Evolutionary conservation across 2,329 filamentous ascomycete species (phyloP), one percentile per base, ranked within the genome.

Genomic region (Colletotrichum cereale): DNA sequence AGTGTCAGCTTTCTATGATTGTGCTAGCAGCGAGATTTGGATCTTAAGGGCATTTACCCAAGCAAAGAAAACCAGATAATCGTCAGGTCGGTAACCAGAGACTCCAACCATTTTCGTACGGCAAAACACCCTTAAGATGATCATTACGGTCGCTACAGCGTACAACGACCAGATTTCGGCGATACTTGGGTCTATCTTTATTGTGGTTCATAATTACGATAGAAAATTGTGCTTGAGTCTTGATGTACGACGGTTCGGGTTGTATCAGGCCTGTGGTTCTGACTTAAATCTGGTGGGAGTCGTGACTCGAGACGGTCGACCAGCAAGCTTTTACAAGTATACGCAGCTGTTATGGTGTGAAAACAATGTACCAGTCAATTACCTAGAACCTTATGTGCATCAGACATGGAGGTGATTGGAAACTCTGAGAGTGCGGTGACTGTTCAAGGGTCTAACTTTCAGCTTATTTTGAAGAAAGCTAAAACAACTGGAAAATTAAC

Each of bases 121-220:
- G 31, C 76, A 78, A 48, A 80, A 79, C 1, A 80, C 69, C 16
- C 81, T 75, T 11, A 77, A 66, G 5, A 75, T 75, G 29, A 83
- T 81, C 60, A 79, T 76, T 0, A 76, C 18, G 24, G 75, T 77
- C 1, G 80, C 81, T 5, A 82, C 56, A 5, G 73, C 62, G 67
- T 79, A 83, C n/a, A 83, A 76, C 57, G 77, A 73, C 81, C 80
- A 83, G 76, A 81, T 80, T 62, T 82, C 80, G 2, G 77, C 76
- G 21, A 80, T 60, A 5, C 14, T 52, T 24, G 67, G 56, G 42
- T 71, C 52, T 40, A 71, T 62, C 34, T 50, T 48, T 63, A 71
- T 71, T 26, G 16, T 48, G 47, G 18, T 24, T 61, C 55, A 14
- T 21, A 21, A 21, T 38, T 16, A 38, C 38, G 55, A 66, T 55